Evolutionary conservation across 177 flowering plant species (phyloP), one percentile per base, ranked within the genome.

Genomic region (Vitis hybrid): DNA sequence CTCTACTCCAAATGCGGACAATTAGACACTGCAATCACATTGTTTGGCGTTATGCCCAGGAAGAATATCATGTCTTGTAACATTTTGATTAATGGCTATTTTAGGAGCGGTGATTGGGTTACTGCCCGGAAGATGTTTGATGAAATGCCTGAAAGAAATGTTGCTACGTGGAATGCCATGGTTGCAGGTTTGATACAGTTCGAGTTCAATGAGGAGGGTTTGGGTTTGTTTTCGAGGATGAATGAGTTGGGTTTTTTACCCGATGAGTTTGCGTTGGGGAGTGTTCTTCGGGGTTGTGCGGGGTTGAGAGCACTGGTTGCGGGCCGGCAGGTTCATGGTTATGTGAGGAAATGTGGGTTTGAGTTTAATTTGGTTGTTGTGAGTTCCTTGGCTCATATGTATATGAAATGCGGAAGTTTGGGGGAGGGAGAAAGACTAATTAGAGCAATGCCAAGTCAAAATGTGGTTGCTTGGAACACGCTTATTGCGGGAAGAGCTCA

Each of bases 361-460:
- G 86, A 79, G 58, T 50, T 65, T 4, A 58, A 86, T 85, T 60
- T 89, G 78, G 85, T 87, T 49, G 93, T 91, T 61, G 91, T 89
- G 58, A 87, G 87, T 73, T 89, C 98, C 24, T 73, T 91, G 63
- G 90, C 97, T 68, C 96, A 92, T 75, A 90, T 92, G 98, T 92
- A 94, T 72, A 90, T 89, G 87, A 94, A 82, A 72, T 84, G 82
- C 71, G 86, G 87, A 27, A 79, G 84, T 8, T 75, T 86, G 65
- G 70, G 48, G 11, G 92, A 86, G 18, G 98, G 96, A 21, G 96
- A 89, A 76, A 78, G 50, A 67, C 80, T 92, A 24, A 84, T 93
- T 51, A 66, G 61, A 48, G 77, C 71, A 20, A 74, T 92, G 93
- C 90, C 96, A 2, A 20, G 73, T 60, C 82, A 68, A 14, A 90